Base-by-base conservation (phyloP, 345 rosid species). In the Brassica juncea region DNA sequence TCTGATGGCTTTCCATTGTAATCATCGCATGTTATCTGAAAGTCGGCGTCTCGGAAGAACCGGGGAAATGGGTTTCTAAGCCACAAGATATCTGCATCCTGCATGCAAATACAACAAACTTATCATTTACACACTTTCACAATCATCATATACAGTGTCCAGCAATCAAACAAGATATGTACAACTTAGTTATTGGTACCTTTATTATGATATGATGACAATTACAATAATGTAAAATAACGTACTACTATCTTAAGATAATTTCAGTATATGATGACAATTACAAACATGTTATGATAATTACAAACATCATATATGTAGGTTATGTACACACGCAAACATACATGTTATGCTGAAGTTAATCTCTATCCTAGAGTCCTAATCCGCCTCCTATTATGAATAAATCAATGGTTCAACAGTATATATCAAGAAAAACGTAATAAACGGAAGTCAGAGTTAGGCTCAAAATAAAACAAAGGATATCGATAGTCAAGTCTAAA, bases 61-160 rank as follows among this genome's bases (percentile, higher is more conserved):
- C 85, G 84, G 0, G 87, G 89, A 73, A 93, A 91, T 39, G 98
- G 98, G 70, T 89, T 82, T 68, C 84, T 85, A 8, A 91, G 84
- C 97, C 98, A 93, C 82, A 93, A 63, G 15, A 91, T 83, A 71
- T 93, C 98, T 3, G 94, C 88, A 84, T 93, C 98, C 94, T 93
- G 2, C 27, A 75, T 44, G 37, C 11, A 35, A 44, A 75, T 44
- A 54, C 11, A 35, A 44, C 28, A 44, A 60, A 61, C 8, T 15
- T 15, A 64, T 61, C 54, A 68, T 76, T 59, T 8, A 19, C 58
- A 49, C 31, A 63, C 4, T 63, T 63, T n/a, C 64, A 8, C 27
- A 12, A 49, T 4, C 3, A 73, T 23, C n/a, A 19, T 58, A 16
- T 27, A 42, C 7, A n/a, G 34, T 42, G 65, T 49, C 31, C 14